A percentile compares a stretch with the other conserved stretches of the same genome.
These are phyloP conservation scores for Penicillium thymicola DNA, from an alignment of 2,329 filamentous ascomycete genomes.

Conservation along the genomic window DNA sequence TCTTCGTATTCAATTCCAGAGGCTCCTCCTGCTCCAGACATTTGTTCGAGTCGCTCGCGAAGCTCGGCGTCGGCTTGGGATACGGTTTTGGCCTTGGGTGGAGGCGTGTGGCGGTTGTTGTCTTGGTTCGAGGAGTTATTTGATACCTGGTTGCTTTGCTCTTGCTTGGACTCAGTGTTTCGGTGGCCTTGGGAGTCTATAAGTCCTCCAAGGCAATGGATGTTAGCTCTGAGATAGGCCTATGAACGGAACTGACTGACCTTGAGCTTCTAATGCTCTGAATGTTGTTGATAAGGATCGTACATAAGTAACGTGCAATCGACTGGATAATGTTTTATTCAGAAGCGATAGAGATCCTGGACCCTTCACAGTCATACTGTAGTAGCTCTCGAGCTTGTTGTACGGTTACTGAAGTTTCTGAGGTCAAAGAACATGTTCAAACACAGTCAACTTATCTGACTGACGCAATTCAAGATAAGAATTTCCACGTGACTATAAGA, in stretches of 20 bases:
- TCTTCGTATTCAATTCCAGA: conserved; percentile 73
- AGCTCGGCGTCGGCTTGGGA: conserved; percentile 66
- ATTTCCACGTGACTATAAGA: neutral
- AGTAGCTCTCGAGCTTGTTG: neutral
- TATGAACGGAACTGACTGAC: neutral
- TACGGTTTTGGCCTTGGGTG: conserved; percentile 51
- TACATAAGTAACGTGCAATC: neutral
- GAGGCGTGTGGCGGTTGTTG: conserved; percentile 7
- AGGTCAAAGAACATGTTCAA: neutral
- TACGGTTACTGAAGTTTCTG: neutral
- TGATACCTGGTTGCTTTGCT: neutral
- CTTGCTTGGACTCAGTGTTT: neutral
- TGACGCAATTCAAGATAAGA: neutral
- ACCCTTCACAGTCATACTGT: neutral
- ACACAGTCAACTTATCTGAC: neutral
- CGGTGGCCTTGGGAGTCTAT: neutral
- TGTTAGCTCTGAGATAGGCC: neutral
- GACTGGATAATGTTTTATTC: neutral
- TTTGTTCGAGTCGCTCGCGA: conserved; percentile 60
- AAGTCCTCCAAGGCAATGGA: neutral
- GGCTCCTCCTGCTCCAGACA: conserved; percentile 67
- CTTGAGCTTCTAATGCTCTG: conserved; percentile 1
- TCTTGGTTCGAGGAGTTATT: neutral
- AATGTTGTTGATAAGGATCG: conserved; percentile 7
- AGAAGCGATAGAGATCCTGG: neutral